These are phyloP conservation scores for Pyrenochaeta sp. DNA, from an alignment of 2,329 filamentous ascomycete genomes.

Conservation along the genomic window DNA sequence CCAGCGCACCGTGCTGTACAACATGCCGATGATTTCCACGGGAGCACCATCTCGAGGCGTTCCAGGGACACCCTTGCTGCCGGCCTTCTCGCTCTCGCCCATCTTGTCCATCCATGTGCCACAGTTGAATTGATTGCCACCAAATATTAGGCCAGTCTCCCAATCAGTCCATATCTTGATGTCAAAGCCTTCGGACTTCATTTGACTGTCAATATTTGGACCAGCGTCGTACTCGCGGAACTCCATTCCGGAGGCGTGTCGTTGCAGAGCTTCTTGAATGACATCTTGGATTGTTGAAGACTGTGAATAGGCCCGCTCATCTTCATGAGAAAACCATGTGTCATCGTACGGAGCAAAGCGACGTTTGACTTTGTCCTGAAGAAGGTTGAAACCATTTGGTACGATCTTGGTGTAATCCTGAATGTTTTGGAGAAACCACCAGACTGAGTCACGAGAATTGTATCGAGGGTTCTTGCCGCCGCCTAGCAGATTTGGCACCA, in stretches of 20 bases:
- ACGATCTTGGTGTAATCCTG: conserved; percentile 89
- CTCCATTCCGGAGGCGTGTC: conserved; percentile 87
- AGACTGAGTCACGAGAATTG: conserved; percentile 94
- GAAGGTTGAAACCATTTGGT: conserved; percentile 75
- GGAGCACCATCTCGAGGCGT: conserved; percentile 97
- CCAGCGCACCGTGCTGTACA: conserved; percentile 91
- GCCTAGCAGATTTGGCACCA: conserved; percentile 94
- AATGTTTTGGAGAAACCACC: conserved; percentile 97
- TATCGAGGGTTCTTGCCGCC: conserved; percentile 87
- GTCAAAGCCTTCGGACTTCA: conserved; percentile 91
- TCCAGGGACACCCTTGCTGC: conserved; percentile 90
- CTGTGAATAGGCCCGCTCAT: conserved; percentile 83
- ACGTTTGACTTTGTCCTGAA: conserved; percentile 79
- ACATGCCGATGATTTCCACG: conserved; percentile 90
- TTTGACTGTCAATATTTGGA: conserved; percentile 85
- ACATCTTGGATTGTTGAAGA: conserved; percentile 86
- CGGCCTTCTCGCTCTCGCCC: conserved; percentile 93
- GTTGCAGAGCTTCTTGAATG: conserved; percentile 90
- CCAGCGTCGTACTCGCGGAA: conserved; percentile 97
- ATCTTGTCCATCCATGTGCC: conserved; percentile 99
- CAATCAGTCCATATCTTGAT: conserved; percentile 92
- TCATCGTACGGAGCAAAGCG: conserved; percentile 96
- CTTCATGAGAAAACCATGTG: conserved; percentile 86
- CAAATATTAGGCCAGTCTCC: conserved; percentile 88
- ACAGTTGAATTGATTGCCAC: conserved; percentile 92